These are phyloP conservation scores for Hirschfeldia incana DNA, from an alignment of 345 rosid genomes.

Conservation along the genomic window DNA sequence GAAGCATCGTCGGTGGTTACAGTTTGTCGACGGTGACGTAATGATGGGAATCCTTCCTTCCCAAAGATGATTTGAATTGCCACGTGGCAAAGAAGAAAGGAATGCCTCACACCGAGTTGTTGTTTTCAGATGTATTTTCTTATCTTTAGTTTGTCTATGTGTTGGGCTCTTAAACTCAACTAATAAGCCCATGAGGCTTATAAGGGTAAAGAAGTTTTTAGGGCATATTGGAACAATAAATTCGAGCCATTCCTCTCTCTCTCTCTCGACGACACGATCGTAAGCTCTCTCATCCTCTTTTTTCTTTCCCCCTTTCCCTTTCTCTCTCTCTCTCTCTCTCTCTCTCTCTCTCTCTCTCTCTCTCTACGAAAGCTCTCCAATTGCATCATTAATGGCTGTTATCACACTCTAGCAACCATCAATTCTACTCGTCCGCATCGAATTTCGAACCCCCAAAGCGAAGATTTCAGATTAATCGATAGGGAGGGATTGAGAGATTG, in stretches of 20 bases:
- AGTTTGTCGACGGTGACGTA: no score
- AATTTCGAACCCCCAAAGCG: neutral
- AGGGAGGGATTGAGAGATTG: neutral
- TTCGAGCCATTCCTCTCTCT: conserved; percentile 9
- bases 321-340: conserved; percentile 25
- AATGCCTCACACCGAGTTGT: no score
- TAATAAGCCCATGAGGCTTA: no score
- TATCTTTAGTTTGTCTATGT: no score
- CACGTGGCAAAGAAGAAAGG: no score
- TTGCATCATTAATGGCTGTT: conserved; percentile 37
- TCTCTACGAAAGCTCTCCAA: conserved; percentile 28
- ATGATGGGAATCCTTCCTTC: no score
- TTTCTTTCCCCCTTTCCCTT: neutral
- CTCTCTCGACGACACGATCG: conserved; percentile 4
- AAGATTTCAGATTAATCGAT: conserved; percentile 9
- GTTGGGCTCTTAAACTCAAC: no score
- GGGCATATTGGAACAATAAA: no score
- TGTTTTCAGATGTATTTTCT: no score
- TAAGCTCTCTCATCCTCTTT: conserved; percentile 37
- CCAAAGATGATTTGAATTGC: no score
- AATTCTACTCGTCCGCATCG: neutral
- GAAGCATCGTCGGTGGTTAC: no score
- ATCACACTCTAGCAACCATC: conserved; percentile 12
- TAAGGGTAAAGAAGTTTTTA: no score
- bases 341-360: neutral